phyloP scores from a whole-genome alignment of 2,329 filamentous ascomycete genomes.

The Stagonosporopsis rhizophila region DNA sequence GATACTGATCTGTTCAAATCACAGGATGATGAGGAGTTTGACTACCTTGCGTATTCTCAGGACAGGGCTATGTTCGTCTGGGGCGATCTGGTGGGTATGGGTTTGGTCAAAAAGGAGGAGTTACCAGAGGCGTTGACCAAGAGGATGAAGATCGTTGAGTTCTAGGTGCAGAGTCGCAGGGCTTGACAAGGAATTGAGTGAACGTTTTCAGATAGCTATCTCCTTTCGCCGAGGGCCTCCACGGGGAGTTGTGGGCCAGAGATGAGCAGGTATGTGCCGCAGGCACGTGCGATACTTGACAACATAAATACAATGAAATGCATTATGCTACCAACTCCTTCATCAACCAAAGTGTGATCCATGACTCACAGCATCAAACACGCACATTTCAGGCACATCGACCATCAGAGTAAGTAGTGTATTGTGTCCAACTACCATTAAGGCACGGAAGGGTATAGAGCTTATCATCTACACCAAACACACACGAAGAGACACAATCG shows the following conservation, averaged over 20 bases:
- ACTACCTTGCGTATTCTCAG: slow-evolving; percentile 91
- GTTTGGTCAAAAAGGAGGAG: slow-evolving; percentile 76
- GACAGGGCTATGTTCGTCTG: slow-evolving; percentile 93
- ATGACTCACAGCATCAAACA: not conserved
- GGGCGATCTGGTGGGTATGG: slow-evolving; percentile 83
- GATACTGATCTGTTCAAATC: slow-evolving; percentile 53
- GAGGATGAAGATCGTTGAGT: slow-evolving; percentile 74
- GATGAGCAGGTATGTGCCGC: not conserved
- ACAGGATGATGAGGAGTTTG: slow-evolving; percentile 75
- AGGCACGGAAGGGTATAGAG: slow-evolving; percentile 22
- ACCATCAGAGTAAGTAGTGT: slow-evolving; percentile 4
- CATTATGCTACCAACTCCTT: not conserved
- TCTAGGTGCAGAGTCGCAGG: slow-evolving; percentile 31
- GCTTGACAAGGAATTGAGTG: not conserved
- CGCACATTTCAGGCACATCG: too few species aligned
- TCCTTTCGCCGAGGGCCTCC: not conserved
- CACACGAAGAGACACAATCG: not conserved
- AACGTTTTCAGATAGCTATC: not conserved
- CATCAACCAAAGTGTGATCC: too few species aligned
- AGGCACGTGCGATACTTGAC: not conserved
- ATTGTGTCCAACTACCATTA: slow-evolving; percentile 31
- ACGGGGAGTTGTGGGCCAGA: not conserved
- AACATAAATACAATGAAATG: not conserved
- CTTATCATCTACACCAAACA: slow-evolving; percentile 14
- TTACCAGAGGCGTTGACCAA: slow-evolving; percentile 71